phyloP scores from a whole-genome alignment of 352 stramenopile species.

The Globisporangium polare region DNA sequence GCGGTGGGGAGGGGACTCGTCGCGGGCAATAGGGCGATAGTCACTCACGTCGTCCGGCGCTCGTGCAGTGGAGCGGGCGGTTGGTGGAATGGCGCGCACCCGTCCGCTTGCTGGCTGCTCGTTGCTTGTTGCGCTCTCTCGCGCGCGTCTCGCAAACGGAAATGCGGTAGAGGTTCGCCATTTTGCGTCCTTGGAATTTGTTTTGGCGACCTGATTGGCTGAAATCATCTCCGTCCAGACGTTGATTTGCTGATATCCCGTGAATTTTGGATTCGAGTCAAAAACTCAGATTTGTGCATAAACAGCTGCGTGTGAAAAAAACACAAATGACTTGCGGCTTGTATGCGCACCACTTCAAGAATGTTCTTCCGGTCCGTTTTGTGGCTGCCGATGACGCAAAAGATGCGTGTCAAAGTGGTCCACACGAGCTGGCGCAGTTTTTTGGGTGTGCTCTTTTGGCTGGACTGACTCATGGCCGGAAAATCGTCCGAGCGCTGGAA shows the following conservation, averaged over 20 bases:
- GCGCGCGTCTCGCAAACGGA: not conserved
- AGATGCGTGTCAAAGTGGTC: constrained; percentile 9
- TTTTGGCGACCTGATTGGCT: not conserved
- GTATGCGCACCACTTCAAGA: constrained; percentile 1
- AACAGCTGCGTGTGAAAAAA: not conserved
- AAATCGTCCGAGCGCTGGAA: not conserved
- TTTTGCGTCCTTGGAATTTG: not conserved
- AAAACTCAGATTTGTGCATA: constrained; percentile 1
- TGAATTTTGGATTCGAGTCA: not conserved
- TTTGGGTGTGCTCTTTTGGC: not conserved
- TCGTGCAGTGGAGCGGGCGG: not conserved
- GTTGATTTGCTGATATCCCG: too few species aligned
- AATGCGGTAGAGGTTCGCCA: not conserved
- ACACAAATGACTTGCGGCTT: not conserved
- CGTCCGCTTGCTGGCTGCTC: too few species aligned
- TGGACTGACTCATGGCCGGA: not conserved
- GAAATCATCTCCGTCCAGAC: not conserved
- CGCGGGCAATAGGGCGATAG: not conserved
- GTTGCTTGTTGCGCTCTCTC: not conserved
- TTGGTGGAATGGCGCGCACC: not conserved
- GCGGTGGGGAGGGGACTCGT: too few species aligned
- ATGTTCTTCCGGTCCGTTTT: constrained; percentile 3
- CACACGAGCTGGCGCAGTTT: not conserved
- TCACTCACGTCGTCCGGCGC: not conserved
- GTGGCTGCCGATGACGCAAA: not conserved